These are phyloP conservation scores for Phyllosticta paracitricarpa DNA, from an alignment of 2,329 filamentous ascomycete species.

Conservation along the genomic window DNA sequence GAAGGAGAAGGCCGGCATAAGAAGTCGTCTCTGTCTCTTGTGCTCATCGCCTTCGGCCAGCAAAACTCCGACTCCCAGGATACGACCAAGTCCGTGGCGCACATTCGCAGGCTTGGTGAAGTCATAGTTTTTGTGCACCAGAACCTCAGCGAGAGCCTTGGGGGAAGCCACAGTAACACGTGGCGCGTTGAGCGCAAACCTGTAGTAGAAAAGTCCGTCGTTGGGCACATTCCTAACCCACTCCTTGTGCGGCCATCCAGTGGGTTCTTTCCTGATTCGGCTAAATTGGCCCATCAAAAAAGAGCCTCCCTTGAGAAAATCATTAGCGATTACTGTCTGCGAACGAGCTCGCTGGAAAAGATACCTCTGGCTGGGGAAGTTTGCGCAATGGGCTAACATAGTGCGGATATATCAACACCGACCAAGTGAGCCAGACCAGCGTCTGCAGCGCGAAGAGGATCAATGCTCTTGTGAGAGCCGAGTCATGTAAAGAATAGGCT, in stretches of 20 bases:
- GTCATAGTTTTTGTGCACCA: slow-evolving; percentile 42
- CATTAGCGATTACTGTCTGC: neutral
- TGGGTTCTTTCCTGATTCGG: slow-evolving; percentile 32
- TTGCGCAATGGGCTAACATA: slow-evolving; percentile 49
- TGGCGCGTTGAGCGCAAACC: slow-evolving; percentile 37
- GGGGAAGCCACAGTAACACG: slow-evolving; percentile 36
- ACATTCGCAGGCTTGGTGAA: slow-evolving; percentile 39
- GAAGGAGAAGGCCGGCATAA: slow-evolving; percentile 42
- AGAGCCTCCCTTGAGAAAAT: slow-evolving; percentile 16
- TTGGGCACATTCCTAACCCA: slow-evolving; percentile 47
- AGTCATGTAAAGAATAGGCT: slow-evolving; percentile 20
- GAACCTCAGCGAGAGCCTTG: slow-evolving; percentile 39
- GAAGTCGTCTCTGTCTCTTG: slow-evolving; percentile 48
- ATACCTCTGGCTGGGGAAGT: slow-evolving; percentile 36
- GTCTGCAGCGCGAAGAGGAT: slow-evolving; percentile 32
- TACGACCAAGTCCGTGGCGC: slow-evolving; percentile 46
- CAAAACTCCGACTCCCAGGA: slow-evolving; percentile 63
- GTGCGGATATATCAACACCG: slow-evolving; percentile 45
- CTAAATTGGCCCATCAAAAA: slow-evolving; percentile 34
- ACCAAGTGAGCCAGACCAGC: slow-evolving; percentile 29
- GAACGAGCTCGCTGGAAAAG: slow-evolving; percentile 31
- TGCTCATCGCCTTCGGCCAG: slow-evolving; percentile 88
- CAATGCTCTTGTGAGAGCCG: slow-evolving; percentile 30
- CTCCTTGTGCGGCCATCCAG: slow-evolving; percentile 35
- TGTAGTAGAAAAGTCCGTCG: slow-evolving; percentile 45